Evolutionary conservation across 1,139 yeast species (phyloP).

Genomic region (Magnusiomyces ingens): DNA sequence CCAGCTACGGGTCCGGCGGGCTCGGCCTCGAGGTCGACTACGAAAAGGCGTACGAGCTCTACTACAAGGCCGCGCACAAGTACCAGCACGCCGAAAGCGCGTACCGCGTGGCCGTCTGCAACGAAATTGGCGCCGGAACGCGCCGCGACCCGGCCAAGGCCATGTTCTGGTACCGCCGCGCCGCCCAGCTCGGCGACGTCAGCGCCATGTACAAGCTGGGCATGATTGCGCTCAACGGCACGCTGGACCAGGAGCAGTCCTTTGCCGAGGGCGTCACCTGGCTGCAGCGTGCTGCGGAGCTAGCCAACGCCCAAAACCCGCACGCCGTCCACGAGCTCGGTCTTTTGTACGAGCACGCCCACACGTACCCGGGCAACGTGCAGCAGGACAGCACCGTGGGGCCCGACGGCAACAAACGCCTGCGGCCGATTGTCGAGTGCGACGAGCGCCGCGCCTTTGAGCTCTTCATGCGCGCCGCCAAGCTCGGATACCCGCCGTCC

Average conservation of each 20-base stretch:
- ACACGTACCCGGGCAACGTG: slow-evolving; percentile 36
- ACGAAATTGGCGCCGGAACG: slow-evolving; percentile 60
- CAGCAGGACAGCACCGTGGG: slow-evolving; percentile 26
- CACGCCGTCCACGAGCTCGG: slow-evolving; percentile 64
- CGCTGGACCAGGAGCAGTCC: slow-evolving; percentile 38
- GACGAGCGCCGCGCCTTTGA: slow-evolving; percentile 58
- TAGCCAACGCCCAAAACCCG: slow-evolving; percentile 41
- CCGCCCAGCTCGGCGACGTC: slow-evolving; percentile 51
- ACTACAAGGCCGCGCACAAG: slow-evolving; percentile 47
- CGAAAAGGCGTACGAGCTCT: slow-evolving; percentile 51
- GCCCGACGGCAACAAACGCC: slow-evolving; percentile 14
- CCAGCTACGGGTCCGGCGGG: slow-evolving; percentile 51
- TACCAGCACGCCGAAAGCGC: slow-evolving; percentile 52
- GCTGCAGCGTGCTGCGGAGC: slow-evolving; percentile 49
- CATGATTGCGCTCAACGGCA: slow-evolving; percentile 51
- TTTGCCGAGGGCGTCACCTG: slow-evolving; percentile 47
- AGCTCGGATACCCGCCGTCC: slow-evolving; percentile 67
- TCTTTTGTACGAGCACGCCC: slow-evolving; percentile 59
- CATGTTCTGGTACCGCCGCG: slow-evolving; percentile 46
- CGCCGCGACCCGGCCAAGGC: slow-evolving; percentile 42
- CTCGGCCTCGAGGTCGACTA: slow-evolving; percentile 51
- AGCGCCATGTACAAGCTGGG: slow-evolving; percentile 67
- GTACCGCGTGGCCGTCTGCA: slow-evolving; percentile 61
- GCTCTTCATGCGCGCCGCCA: slow-evolving; percentile 71
- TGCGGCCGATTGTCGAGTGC: slow-evolving; percentile 21